Evolutionary conservation across 1,284 basidiomycete genomes (phyloP), one percentile per base, ranked within the genome.

Genomic region (Malassezia arunalokei): DNA sequence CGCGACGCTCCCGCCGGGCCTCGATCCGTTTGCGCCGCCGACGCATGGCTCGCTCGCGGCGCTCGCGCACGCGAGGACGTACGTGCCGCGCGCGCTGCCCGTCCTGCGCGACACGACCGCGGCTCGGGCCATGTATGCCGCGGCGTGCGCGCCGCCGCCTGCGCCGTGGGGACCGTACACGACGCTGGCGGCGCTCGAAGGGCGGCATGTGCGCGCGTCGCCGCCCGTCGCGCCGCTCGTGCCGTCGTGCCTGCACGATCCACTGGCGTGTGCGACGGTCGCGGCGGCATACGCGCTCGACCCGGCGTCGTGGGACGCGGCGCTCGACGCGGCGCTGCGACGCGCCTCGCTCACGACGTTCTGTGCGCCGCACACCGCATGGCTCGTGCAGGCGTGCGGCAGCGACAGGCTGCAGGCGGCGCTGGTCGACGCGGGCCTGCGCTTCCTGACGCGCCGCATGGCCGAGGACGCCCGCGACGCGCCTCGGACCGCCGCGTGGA

Each of bases 381-480:
- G 44, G 44, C 37, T 47, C 11, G 33, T 37, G 24, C 7, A 24
- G 6, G n/a, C 20, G 27, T 47, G 44, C 30, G 44, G 29, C 6
- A n/a, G 33, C 8, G 33, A 11, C 11, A 8, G 32, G 5, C 27
- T 47, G 35, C 44, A 35, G 8, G 24, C 30, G 44, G 28, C 35
- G 9, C 32, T 29, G 33, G 20, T 47, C 12, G 35, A 37, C 17
- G 31, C 15, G 24, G 40, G 27, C 17, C 37, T 40, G 33, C 49
- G 29, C 31, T 17, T 15, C 5, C 24, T 37, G 3, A 40, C 46
- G 20, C 45, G 31, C 15, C 27, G 27, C 9, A 44, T 35, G 40
- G 73, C 74, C 3, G 74, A 75, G 37, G 73, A 75, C 47, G 60
- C 55, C 31, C 59, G 55, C 28, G 71, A 74, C 42, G 24, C 12